These are phyloP conservation scores for Aspergillus unguis DNA, from an alignment of 2,329 filamentous ascomycete genomes.

Conservation along the genomic window DNA sequence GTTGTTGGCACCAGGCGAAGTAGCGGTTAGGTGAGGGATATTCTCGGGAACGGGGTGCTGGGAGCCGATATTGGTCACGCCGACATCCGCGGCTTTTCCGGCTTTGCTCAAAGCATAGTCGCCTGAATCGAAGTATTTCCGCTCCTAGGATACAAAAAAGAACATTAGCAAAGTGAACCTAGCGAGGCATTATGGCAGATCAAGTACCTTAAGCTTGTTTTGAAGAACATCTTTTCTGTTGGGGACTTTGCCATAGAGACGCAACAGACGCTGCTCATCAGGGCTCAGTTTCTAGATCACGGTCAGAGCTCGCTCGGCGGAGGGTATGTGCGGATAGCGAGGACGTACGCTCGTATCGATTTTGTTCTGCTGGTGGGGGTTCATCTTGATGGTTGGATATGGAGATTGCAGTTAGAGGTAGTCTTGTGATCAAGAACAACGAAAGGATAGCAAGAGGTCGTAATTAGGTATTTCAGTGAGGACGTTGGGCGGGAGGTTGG, in stretches of 20 bases:
- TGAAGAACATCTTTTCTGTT: constrained; percentile 94
- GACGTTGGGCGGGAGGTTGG: constrained; percentile 8
- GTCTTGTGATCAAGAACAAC: not conserved
- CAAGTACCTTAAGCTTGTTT: constrained; percentile 81
- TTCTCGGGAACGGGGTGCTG: constrained; percentile 94
- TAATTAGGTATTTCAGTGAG: constrained; percentile 5
- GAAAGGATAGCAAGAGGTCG: not conserved
- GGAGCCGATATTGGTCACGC: constrained; percentile 88
- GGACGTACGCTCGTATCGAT: constrained; percentile 84
- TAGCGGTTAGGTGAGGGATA: constrained; percentile 81
- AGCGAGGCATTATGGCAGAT: not conserved
- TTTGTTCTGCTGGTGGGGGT: constrained; percentile 98
- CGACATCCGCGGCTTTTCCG: constrained; percentile 90
- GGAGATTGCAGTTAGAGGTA: constrained; percentile 5
- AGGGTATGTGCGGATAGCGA: not conserved
- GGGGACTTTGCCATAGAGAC: constrained; percentile 95
- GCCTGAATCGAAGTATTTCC: constrained; percentile 97
- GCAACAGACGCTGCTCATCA: constrained; percentile 94
- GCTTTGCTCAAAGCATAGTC: constrained; percentile 97
- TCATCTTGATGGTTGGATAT: constrained; percentile 60
- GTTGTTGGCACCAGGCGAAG: constrained; percentile 46
- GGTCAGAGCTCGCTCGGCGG: constrained; percentile 11
- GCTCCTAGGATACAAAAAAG: constrained; percentile 59
- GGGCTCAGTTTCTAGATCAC: constrained; percentile 72
- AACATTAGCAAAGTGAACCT: constrained; percentile 1